phyloP scores from a whole-genome alignment of 345 rosid species.

The Isatis tinctoria region DNA sequence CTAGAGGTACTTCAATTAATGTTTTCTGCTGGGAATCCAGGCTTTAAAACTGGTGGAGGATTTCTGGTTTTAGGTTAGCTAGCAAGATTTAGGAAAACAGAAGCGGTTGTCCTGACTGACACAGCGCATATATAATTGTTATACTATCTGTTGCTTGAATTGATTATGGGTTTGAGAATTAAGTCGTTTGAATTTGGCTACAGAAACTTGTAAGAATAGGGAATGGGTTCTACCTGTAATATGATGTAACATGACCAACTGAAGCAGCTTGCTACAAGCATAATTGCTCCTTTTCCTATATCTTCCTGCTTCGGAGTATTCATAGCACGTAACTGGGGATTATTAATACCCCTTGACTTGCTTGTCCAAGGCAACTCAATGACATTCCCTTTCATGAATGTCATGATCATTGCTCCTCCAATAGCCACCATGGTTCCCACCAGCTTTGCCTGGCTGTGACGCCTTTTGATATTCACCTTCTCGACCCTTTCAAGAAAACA shows the following conservation, averaged over 20 bases:
- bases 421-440: conserved; percentile 73
- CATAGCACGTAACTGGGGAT: conserved; percentile 14
- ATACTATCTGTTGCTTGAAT: background rate
- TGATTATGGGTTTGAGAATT: background rate
- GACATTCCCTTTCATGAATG: conserved; percentile 52
- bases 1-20: background rate
- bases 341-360: conserved; percentile 15
- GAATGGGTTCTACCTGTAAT: conserved; percentile 43
- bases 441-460: conserved; percentile 75
- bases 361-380: conserved; percentile 66
- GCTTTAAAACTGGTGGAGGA: background rate
- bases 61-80: background rate
- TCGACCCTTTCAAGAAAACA: conserved; percentile 51
- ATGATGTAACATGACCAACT: conserved; percentile 72
- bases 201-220: background rate
- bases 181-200: background rate
- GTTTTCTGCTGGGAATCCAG: background rate
- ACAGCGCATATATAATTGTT: background rate
- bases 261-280: conserved; percentile 56
- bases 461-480: conserved; percentile 47
- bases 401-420: conserved; percentile 92
- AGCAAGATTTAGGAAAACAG: background rate
- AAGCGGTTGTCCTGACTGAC: background rate
- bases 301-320: conserved; percentile 15
- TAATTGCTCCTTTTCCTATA: conserved; percentile 46